Conservation (phyloP, 2,329 filamentous ascomycete species). For the Dryadomyces sulphureus region DNA sequence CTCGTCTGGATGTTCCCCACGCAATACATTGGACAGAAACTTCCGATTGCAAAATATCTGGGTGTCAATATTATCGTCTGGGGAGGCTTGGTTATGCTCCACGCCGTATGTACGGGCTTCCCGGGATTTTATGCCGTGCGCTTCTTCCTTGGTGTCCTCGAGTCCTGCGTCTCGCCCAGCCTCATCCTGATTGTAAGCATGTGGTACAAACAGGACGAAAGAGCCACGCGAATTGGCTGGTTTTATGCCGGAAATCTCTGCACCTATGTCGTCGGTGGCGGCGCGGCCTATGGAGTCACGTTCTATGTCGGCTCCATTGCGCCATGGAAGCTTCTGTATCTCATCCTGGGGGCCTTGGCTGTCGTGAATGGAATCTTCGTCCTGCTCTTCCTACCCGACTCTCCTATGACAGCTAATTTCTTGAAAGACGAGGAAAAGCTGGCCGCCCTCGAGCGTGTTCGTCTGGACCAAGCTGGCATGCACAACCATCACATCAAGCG, state of each 20-base stretch:
- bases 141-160: slow-evolving; percentile 15
- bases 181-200: slow-evolving; percentile 15
- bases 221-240: slow-evolving; percentile 15
- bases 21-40: slow-evolving; percentile 5
- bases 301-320: slow-evolving; percentile 10
- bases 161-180: slow-evolving; percentile 14
- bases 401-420: slow-evolving; percentile 10
- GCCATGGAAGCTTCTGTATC: slow-evolving; percentile 14
- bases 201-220: slow-evolving; percentile 17
- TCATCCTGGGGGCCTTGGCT: slow-evolving; percentile 15
- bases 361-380: slow-evolving; percentile 14
- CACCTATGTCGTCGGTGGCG: slow-evolving; percentile 4
- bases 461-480: slow-evolving; percentile 8
- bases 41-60: slow-evolving; percentile 9
- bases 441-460: slow-evolving; percentile 14
- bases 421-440: slow-evolving; percentile 13
- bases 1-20: slow-evolving; percentile 8
- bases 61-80: slow-evolving; percentile 8
- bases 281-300: slow-evolving; percentile 11
- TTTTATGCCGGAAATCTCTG: slow-evolving; percentile 7
- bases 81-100: slow-evolving; percentile 13
- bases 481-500: slow-evolving; percentile 7
- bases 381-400: slow-evolving; percentile 11
- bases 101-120: slow-evolving; percentile 14
- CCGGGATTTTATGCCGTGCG: slow-evolving; percentile 14